Conservation (phyloP, 2,329 filamentous ascomycete genomes). For the Cucurbitaria berberidis region DNA sequence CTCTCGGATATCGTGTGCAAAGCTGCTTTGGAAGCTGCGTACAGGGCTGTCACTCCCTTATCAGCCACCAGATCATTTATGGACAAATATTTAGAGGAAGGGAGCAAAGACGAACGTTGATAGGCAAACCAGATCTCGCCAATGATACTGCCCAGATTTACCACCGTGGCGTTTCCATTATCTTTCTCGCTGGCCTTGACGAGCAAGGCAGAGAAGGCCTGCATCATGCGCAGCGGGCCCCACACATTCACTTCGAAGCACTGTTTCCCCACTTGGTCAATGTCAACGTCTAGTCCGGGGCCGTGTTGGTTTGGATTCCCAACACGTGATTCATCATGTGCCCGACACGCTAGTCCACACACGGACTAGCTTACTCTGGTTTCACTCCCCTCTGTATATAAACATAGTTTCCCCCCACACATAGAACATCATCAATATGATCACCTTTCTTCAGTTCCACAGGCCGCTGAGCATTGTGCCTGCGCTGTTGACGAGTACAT, state of each 20-base stretch:
- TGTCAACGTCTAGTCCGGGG: conserved; percentile 41
- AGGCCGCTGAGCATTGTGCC: conserved; percentile 40
- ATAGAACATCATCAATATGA: no score
- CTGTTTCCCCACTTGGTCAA: conserved; percentile 14
- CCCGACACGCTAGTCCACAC: no score
- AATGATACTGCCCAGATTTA: not conserved
- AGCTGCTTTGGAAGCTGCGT: conserved; percentile 47
- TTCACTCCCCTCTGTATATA: no score
- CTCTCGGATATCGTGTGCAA: conserved; percentile 33
- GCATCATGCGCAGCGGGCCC: conserved; percentile 44
- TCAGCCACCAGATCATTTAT: no score
- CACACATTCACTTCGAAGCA: conserved; percentile 49
- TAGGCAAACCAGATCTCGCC: conserved; percentile 1
- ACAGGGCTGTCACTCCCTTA: conserved; percentile 24
- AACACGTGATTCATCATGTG: no score
- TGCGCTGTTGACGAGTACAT: conserved; percentile 53
- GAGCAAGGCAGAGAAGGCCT: conserved; percentile 44
- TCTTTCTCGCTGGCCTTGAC: conserved; percentile 8
- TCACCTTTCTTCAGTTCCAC: no score
- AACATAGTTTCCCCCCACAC: no score
- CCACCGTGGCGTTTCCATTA: not conserved
- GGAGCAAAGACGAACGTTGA: not conserved
- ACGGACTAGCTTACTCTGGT: no score
- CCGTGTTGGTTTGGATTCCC: no score
- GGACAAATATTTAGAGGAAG: not conserved